Conservation (phyloP, 495 filamentous ascomycete species). For the Podospora australis region DNA sequence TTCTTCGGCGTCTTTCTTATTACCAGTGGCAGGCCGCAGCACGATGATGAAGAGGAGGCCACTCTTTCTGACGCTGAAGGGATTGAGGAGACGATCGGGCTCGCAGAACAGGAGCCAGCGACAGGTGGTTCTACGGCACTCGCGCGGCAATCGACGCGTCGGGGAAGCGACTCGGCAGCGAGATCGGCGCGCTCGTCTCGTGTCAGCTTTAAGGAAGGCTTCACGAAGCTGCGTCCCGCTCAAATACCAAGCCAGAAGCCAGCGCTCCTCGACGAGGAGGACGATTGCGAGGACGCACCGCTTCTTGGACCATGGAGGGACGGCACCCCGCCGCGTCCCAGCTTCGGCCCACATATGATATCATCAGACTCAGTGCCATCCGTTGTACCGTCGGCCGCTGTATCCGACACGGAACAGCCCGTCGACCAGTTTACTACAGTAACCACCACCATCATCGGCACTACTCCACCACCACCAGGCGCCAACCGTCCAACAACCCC, state of each 20-base stretch:
- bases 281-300: conserved; percentile 20
- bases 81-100: conserved; percentile 44
- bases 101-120: conserved; percentile 31
- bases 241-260: conserved; percentile 8
- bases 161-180: conserved; percentile 23
- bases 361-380: conserved; percentile 34
- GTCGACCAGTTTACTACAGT: not conserved
- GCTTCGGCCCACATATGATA: conserved; percentile 22
- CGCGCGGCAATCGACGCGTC: not conserved
- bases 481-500: conserved; percentile 1
- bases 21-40: conserved; percentile 56
- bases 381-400: conserved; percentile 24
- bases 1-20: conserved; percentile 94
- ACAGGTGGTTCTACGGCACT: conserved; percentile 7
- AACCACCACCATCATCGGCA: conserved; percentile 2
- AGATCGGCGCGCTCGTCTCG: conserved; percentile 37
- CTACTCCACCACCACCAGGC: conserved; percentile 13
- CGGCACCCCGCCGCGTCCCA: conserved; percentile 19
- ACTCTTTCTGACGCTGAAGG: conserved; percentile 47
- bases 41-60: conserved; percentile 47
- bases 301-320: conserved; percentile 28
- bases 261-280: conserved; percentile 15
- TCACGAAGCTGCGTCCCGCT: conserved; percentile 16
- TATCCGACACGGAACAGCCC: conserved; percentile 18
- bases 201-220: conserved; percentile 26